Conservation (phyloP, 1,284 basidiomycete species). For the Psilocybe mexicana region DNA sequence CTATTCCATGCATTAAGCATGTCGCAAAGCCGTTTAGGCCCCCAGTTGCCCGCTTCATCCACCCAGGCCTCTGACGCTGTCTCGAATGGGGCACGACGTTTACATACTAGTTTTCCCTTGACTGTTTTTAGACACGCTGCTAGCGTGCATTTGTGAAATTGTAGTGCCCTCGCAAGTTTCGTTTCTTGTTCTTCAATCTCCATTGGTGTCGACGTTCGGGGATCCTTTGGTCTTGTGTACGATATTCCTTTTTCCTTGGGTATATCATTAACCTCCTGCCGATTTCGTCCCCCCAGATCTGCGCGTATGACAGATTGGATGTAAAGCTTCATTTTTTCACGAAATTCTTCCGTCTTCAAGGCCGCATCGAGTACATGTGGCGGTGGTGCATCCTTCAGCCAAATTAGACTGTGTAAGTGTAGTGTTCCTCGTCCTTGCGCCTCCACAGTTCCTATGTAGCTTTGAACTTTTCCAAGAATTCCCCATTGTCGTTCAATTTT, state of each 20-base stretch:
- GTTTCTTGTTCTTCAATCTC: conserved; percentile 18
- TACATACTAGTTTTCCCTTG: no score
- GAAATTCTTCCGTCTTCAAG: no score
- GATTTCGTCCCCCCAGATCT: no score
- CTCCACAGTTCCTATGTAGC: conserved; percentile 27
- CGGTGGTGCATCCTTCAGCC: conserved; percentile 25
- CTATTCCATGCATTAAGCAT: conserved; percentile 1
- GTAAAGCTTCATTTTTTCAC: no score
- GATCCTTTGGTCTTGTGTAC: no score
- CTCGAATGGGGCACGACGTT: conserved; percentile 13
- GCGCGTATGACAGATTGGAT: no score
- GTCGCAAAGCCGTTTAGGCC: background rate
- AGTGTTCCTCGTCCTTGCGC: conserved; percentile 27
- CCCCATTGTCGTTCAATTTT: conserved; percentile 7
- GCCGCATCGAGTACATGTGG: background rate
- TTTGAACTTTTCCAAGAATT: conserved; percentile 16
- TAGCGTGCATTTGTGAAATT: no score
- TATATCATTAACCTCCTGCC: no score
- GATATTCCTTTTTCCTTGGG: no score
- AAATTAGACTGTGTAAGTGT: conserved; percentile 23
- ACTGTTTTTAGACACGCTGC: no score
- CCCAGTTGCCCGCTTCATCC: background rate
- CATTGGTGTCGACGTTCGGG: no score
- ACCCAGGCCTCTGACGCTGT: conserved; percentile 10
- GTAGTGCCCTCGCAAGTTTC: no score